These are phyloP conservation scores for Paraurostyla sp. DNA, from an alignment of 73 alveolate genomes.

Conservation along the genomic window DNA sequence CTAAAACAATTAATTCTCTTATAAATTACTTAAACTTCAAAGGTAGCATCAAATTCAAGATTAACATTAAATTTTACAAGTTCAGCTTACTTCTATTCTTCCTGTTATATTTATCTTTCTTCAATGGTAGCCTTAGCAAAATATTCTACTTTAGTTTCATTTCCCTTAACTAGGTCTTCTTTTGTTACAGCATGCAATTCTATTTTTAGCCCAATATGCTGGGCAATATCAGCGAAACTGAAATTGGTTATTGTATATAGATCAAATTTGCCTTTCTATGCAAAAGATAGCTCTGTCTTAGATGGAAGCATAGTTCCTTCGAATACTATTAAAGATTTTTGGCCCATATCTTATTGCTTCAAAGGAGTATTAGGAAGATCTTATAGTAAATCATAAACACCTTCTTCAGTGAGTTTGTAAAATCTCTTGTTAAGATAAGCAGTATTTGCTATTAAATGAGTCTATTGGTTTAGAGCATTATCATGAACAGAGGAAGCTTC, in stretches of 20 bases:
- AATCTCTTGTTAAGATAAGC: slow-evolving; percentile 26
- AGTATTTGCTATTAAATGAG: neutral
- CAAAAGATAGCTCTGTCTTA: slow-evolving; percentile 33
- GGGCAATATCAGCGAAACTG: slow-evolving; percentile 49
- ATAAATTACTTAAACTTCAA: neutral
- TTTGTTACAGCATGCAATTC: slow-evolving; percentile 34
- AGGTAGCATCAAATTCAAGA: neutral
- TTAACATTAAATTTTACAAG: neutral
- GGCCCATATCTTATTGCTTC: neutral
- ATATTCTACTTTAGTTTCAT: neutral
- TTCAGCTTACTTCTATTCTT: neutral
- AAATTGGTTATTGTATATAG: slow-evolving; percentile 31
- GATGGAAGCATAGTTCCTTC: slow-evolving; percentile 60
- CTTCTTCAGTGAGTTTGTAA: slow-evolving; percentile 34
- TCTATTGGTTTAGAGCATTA: neutral
- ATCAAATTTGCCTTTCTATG: slow-evolving; percentile 43
- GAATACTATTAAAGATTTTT: neutral
- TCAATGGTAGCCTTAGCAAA: neutral
- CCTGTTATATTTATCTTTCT: neutral
- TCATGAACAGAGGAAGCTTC: slow-evolving; percentile 22
- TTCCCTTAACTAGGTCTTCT: neutral
- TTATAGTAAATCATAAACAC: neutral
- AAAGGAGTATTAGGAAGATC: neutral
- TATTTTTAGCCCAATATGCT: neutral
- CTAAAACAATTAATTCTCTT: neutral